Base-by-base conservation (phyloP, 2,329 filamentous ascomycete species). In the Immersiporthe knoxdaviesiana region DNA sequence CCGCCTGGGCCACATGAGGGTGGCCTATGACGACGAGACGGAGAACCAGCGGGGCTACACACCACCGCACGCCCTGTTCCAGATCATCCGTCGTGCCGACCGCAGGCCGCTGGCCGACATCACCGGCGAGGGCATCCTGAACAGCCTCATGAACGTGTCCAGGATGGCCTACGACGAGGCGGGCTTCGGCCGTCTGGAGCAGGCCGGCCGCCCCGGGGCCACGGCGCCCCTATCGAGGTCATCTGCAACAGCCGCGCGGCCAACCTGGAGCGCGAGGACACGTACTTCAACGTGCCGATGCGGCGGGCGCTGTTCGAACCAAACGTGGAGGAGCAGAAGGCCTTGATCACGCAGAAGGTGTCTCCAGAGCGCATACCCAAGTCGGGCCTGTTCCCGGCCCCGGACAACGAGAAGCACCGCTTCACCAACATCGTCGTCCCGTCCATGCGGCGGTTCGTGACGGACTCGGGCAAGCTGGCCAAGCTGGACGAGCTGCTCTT, bases 371-470 rank as follows among this genome's bases (percentile, higher is more conserved):
- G 86, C 47, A 90, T 90, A 75, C 92, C 94, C 0, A 78, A 86
- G 1, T 82, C 81, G 16, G 83, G 88, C 73, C 84, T 94, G 79
- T 83, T 98, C 1, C 94, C 96, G 2, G 82, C 86, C 47, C 94
- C 96, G 0, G 90, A 92, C 71, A 93, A 92, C 60, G 88, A 92
- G 76, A 95, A 93, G 83, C 88, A 90, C 73, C 89, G 92, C 32
- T 98, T 94, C 81, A 97, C 92, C 64, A 92, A 95, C 78, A 97
- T 99, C 72, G 87, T 91, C 64, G 94, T 97, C 44, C 96, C 96
- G 0, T 97, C 94, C 14, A 99, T 99, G 96, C 91, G 90, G 63
- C 93, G 94, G 74, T 99, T 99, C 77, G 96, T 99, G 70, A 98
- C 95, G 1, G 96, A 98, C 80, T 97, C 94, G 66, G 96, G 96